Conservation (phyloP, 1,139 yeast genomes). For the Suhomyces bolitotheri region DNA sequence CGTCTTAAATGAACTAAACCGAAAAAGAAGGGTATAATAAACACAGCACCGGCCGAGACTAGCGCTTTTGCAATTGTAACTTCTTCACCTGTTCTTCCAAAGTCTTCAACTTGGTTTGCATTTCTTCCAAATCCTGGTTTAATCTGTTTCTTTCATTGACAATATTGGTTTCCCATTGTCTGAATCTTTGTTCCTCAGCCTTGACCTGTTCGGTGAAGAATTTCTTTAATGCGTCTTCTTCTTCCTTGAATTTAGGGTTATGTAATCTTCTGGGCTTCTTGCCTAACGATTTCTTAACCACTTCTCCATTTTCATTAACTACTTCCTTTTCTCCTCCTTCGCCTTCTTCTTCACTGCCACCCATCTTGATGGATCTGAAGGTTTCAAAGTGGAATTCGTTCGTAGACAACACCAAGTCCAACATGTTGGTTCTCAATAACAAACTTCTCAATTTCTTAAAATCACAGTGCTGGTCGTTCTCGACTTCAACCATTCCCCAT, state of each 20-base stretch:
- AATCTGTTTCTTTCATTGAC: conserved; percentile 92
- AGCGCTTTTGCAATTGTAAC: conserved; percentile 55
- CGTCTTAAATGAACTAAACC: conserved; percentile 5
- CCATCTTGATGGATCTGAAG: conserved; percentile 81
- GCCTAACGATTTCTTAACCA: conserved; percentile 32
- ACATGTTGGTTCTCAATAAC: conserved; percentile 87
- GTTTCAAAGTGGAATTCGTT: conserved; percentile 90
- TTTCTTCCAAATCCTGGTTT: conserved; percentile 88
- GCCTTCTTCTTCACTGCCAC: conserved; percentile 46
- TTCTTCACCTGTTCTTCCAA: conserved; percentile 73
- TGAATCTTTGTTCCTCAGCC: conserved; percentile 93
- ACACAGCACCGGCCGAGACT: conserved; percentile 3
- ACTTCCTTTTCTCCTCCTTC: conserved; percentile 29
- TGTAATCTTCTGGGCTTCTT: conserved; percentile 58
- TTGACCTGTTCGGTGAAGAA: conserved; percentile 98
- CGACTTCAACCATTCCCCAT: conserved; percentile 98
- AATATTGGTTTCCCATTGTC: conserved; percentile 97
- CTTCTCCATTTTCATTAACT: conserved; percentile 37
- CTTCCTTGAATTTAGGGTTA: conserved; percentile 93
- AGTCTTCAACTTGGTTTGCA: conserved; percentile 70
- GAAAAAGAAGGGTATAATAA: conserved; percentile 1
- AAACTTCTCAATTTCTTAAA: conserved; percentile 88
- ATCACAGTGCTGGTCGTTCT: conserved; percentile 93
- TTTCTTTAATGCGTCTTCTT: conserved; percentile 90
- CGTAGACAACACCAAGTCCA: conserved; percentile 86